Conservation (phyloP, 2,329 filamentous ascomycete genomes). For the Madurella mycetomatis region DNA sequence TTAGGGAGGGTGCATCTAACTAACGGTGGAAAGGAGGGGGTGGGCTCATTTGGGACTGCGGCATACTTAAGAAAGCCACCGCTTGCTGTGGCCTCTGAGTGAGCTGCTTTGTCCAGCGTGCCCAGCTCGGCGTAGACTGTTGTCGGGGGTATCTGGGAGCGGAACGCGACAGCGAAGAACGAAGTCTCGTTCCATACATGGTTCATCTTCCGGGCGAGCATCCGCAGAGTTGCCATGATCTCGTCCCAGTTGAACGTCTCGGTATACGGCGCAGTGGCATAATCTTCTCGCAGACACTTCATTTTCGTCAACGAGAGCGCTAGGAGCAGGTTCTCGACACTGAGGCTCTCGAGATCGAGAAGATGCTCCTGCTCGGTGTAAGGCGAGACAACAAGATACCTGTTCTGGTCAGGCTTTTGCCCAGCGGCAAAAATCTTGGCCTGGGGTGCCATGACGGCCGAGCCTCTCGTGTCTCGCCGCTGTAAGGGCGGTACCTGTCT, state of each 20-base stretch:
- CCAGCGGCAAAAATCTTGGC: not conserved
- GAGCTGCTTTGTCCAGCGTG: conserved; percentile 70
- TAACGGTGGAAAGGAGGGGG: not conserved
- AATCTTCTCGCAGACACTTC: conserved; percentile 60
- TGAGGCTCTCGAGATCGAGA: conserved; percentile 64
- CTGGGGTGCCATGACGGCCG: conserved; percentile 27
- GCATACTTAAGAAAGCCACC: conserved; percentile 76
- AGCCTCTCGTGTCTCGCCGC: conserved; percentile 21
- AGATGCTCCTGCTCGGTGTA: conserved; percentile 69
- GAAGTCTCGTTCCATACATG: conserved; percentile 55
- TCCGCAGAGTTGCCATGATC: conserved; percentile 55
- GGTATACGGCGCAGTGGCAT: conserved; percentile 70
- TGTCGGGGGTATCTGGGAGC: conserved; percentile 63
- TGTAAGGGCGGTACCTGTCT: not conserved
- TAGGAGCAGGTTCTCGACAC: conserved; percentile 62
- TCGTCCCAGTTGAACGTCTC: conserved; percentile 73
- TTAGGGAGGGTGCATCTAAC: conserved; percentile 4
- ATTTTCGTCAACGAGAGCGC: conserved; percentile 66
- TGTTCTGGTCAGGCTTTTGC: conserved; percentile 12
- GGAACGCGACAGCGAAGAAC: conserved; percentile 84
- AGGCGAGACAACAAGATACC: conserved; percentile 64
- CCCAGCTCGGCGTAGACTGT: conserved; percentile 66
- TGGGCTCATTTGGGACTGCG: not conserved
- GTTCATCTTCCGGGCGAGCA: conserved; percentile 44
- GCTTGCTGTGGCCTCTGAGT: conserved; percentile 72